A percentile compares a stretch with the other conserved stretches of the same genome.
phyloP scores from a whole-genome alignment of 2,329 filamentous ascomycete species.

The Claviceps paspali region DNA sequence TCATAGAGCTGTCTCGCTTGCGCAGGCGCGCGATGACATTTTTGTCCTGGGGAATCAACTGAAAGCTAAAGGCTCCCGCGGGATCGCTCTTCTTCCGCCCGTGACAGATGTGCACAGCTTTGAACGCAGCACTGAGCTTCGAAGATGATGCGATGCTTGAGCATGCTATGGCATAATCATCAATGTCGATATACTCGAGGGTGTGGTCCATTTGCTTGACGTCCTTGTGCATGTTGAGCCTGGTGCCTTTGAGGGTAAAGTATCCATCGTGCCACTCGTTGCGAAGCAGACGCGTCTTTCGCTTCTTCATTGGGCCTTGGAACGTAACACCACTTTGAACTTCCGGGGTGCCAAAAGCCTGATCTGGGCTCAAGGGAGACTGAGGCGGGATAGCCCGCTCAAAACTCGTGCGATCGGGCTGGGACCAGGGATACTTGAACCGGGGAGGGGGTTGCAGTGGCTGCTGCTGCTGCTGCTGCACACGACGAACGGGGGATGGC shows the following conservation, averaged over 20 bases:
- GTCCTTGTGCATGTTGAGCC: constrained; percentile 62
- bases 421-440: constrained; percentile 40
- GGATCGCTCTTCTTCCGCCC: constrained; percentile 38
- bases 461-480: constrained; percentile 13
- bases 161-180: constrained; percentile 79
- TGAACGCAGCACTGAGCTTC: constrained; percentile 80
- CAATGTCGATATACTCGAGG: constrained; percentile 70
- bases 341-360: constrained; percentile 15
- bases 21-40: constrained; percentile 34
- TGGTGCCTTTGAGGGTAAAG: constrained; percentile 67
- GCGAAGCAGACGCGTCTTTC: constrained; percentile 73
- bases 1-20: constrained; percentile 34
- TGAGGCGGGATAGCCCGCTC: constrained; percentile 29
- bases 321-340: constrained; percentile 45
- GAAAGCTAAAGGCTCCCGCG: constrained; percentile 63
- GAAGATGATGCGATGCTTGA: constrained; percentile 57
- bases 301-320: constrained; percentile 86
- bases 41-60: constrained; percentile 59
- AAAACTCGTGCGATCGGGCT: constrained; percentile 27
- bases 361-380: constrained; percentile 10
- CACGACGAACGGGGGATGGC: constrained; percentile 20
- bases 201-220: constrained; percentile 35
- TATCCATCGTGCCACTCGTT: constrained; percentile 91
- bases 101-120: constrained; percentile 53
- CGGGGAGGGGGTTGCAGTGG: constrained; percentile 37